Evolutionary conservation across 768 basidiomycete species (phyloP), one percentile per base, ranked within the genome.

Genomic region (Termitomyces sp.): DNA sequence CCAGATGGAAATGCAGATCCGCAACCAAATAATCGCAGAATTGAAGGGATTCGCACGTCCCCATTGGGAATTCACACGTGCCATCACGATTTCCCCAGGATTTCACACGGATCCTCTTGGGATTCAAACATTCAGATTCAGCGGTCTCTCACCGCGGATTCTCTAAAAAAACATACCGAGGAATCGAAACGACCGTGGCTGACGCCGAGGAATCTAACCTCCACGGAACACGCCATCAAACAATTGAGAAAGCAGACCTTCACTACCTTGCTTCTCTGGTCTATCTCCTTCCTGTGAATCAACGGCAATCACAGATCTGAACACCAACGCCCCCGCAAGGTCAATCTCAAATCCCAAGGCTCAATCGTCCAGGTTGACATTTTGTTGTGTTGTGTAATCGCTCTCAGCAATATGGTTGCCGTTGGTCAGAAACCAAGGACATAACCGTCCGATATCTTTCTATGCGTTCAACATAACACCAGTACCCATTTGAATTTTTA

Each of bases 1-100:
- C 42, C 52, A 60, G 55, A 57, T 60, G 53, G 40, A 56, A 53
- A 7, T 48, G 47, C 55, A 60, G 77, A 77, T 77, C 72, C 70
- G 72, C 68, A 71, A 55, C 48, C 40, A 51, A 35, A 40, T 61
- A 66, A 54, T 60, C 56, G 60, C 56, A 57, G 44, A 42, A 32
- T 47, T 15, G 17, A 24, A 21, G 41, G 53, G 60, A 66, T 62
- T 66, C 66, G 57, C 60, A 53, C 54, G 44, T 51, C 58, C 32
- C 58, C 58, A 51, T 51, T 58, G 11, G 34, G 58, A 55, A 45
- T 37, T 17, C 12, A 22, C 58, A 60, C 58, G 58, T 60, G 58
- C 51, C 38, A 41, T 56, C 53, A 60, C 32, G 55, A 47, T 60
- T 53, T 24, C n/a, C 7, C 6, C 21, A 30, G 22, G 46, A 47